Evolutionary conservation across 495 filamentous ascomycete genomes (phyloP).

Genomic region (Penicillium fimorum): DNA sequence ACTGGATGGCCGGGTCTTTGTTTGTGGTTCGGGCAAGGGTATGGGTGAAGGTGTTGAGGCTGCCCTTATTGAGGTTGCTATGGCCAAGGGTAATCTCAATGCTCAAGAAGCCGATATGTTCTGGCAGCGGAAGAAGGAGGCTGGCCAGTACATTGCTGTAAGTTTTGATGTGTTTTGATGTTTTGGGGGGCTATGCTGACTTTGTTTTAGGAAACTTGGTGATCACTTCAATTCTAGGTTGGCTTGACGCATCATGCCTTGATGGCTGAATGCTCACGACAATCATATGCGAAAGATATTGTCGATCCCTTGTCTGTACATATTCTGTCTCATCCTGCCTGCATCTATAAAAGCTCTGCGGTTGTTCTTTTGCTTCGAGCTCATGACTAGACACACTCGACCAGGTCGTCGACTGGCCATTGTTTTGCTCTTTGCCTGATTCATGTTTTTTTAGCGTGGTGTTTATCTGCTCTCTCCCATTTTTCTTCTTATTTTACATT

Average conservation of each 20-base stretch:
- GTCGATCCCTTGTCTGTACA: neutral
- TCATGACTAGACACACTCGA: neutral
- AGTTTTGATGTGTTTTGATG: conserved; percentile 30
- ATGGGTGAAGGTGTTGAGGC: conserved; percentile 97
- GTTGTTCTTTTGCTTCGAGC: neutral
- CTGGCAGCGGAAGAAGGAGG: conserved; percentile 80
- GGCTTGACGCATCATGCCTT: neutral
- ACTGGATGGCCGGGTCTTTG: conserved; percentile 89
- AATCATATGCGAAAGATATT: neutral
- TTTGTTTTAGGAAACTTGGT: conserved; percentile 39
- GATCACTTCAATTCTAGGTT: conserved; percentile 6
- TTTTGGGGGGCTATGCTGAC: conserved; percentile 12
- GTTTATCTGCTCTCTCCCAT: conserved; percentile 10
- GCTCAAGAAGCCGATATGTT: conserved; percentile 70
- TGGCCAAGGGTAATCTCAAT: conserved; percentile 75
- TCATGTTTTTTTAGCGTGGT: conserved; percentile 30
- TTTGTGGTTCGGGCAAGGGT: conserved; percentile 88
- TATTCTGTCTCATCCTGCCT: neutral
- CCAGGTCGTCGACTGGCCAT: neutral
- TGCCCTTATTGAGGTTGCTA: conserved; percentile 75
- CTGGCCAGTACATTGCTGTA: conserved; percentile 84
- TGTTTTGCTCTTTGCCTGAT: neutral
- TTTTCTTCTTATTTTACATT: neutral
- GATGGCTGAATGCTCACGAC: neutral
- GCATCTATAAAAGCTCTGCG: conserved; percentile 4